Evolutionary conservation across 2,329 filamentous ascomycete species (phyloP), one percentile per base, ranked within the genome.

Genomic region (Chaetomiaceae sp.): DNA sequence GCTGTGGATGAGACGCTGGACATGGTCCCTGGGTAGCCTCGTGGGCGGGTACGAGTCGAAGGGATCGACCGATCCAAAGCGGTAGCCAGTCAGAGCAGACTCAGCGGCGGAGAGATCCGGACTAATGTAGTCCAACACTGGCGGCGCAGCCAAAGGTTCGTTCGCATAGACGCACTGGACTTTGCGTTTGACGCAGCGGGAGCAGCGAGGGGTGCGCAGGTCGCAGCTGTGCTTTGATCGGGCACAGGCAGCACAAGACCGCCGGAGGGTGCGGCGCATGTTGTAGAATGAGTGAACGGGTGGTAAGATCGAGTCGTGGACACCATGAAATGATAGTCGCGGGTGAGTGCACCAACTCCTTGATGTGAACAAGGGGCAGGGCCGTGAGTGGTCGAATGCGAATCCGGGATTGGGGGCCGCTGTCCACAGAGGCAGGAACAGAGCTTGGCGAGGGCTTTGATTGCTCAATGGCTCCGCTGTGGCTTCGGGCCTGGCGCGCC

Each of bases 181-280:
- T 8, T 71, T 70, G 20, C 74, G 69, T 63, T 76, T 77, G 49
- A 70, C 51, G 59, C 78, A 82, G 48, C 78, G 74, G 4, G 78
- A 78, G 63, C 78, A 82, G 44, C 66, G 69, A 4, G 78, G 78
- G 1, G 70, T 76, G 25, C 67, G 68, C 16, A 81, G 72, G 58
- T 81, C 77, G 62, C 78, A 82, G 52, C 74, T 72, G 55, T 76
- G 70, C 58, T 82, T 82, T 4, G 75, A 70, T 58, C 71, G 78
- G 37, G 76, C 77, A 59, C 78, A 82, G 14, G 77, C 72, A 56
- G 69, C 68, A 65, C 78, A 82, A 8, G 78, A 81, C 56, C 78
- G 66, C 38, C 78, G 76, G 50, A 82, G 76, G n/a, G 76, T 78
- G 56, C 66, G 68, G 61, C 73, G 75, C 77, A 81, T 81, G n/a